Evolutionary conservation across 192 early-diverging fungal species (phyloP).

Genomic region (Mortierella hygrophila): DNA sequence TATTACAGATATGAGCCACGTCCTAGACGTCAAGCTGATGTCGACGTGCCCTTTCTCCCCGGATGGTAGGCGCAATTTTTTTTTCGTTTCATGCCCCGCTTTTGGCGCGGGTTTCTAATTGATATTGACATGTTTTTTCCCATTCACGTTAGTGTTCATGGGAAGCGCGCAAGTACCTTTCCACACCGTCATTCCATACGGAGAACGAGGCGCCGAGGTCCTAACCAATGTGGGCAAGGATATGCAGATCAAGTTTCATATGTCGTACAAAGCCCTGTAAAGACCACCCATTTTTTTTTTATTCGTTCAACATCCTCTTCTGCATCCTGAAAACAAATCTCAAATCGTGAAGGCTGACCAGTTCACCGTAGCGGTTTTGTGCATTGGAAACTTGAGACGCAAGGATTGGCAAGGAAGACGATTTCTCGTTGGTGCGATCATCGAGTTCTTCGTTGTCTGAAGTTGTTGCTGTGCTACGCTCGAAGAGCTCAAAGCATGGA

Average conservation of each 20-base stretch:
- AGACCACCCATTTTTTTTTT: neutral
- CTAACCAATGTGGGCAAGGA: neutral
- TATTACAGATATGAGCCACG: slow-evolving; percentile 22
- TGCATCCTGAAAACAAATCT: slow-evolving; percentile 32
- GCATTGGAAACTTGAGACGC: slow-evolving; percentile 26
- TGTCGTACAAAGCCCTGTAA: slow-evolving; percentile 47
- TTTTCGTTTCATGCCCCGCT: neutral
- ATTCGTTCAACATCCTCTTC: neutral
- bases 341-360: slow-evolving; percentile 35
- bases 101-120: neutral
- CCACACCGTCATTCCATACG: slow-evolving; percentile 32
- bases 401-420: neutral
- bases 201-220: slow-evolving; percentile 44
- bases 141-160: slow-evolving; percentile 12
- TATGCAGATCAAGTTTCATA: slow-evolving; percentile 36
- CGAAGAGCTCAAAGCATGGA: slow-evolving; percentile 38
- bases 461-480: slow-evolving; percentile 11
- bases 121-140: neutral
- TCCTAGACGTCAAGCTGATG: slow-evolving; percentile 37
- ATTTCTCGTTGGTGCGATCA: neutral
- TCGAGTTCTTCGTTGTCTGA: slow-evolving; percentile 7
- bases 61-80: slow-evolving; percentile 22
- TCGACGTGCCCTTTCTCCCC: slow-evolving; percentile 38
- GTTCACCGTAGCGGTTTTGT: slow-evolving; percentile 36
- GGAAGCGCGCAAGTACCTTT: slow-evolving; percentile 31